Conservation (phyloP, 768 basidiomycete genomes). For the Tylopilus vinaceipallidus region DNA sequence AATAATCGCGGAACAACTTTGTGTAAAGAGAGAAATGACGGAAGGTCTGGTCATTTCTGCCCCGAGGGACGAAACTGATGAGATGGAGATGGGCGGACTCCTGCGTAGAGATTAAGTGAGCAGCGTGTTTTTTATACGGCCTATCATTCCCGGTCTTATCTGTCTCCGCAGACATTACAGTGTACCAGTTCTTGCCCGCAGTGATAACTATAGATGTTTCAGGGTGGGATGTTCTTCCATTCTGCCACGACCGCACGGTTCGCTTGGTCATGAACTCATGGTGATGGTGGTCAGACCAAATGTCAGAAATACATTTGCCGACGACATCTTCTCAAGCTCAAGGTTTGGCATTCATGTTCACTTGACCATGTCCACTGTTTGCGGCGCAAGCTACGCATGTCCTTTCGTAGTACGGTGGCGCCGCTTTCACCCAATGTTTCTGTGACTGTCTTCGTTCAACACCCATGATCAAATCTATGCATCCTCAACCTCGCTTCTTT, state of each 20-base stretch:
- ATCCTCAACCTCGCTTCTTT: conserved; percentile 12
- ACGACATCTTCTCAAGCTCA: conserved; percentile 11
- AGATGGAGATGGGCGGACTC: conserved; percentile 52
- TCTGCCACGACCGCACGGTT: conserved; percentile 1
- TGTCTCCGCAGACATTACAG: conserved; percentile 15
- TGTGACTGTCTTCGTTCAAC: conserved; percentile 5
- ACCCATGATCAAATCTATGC: conserved; percentile 10
- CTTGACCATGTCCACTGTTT: background rate
- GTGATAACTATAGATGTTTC: conserved; percentile 16
- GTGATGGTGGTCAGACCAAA: background rate
- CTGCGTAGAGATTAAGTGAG: conserved; percentile 61
- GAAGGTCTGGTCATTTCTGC: conserved; percentile 67
- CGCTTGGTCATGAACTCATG: conserved; percentile 4
- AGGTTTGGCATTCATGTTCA: conserved; percentile 10
- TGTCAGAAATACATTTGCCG: conserved; percentile 1
- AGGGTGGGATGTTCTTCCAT: conserved; percentile 7
- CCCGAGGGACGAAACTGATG: conserved; percentile 44
- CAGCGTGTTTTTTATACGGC: conserved; percentile 22
- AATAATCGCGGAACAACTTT: conserved; percentile 85
- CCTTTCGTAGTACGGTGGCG: no score
- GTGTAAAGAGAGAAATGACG: conserved; percentile 85
- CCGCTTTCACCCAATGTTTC: conserved; percentile 1
- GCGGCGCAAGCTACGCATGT: conserved; percentile 2
- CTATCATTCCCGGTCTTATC: conserved; percentile 2
- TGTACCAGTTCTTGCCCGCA: conserved; percentile 20